These are phyloP conservation scores for Venturia carpophila DNA, from an alignment of 2,329 filamentous ascomycete genomes.

Conservation along the genomic window DNA sequence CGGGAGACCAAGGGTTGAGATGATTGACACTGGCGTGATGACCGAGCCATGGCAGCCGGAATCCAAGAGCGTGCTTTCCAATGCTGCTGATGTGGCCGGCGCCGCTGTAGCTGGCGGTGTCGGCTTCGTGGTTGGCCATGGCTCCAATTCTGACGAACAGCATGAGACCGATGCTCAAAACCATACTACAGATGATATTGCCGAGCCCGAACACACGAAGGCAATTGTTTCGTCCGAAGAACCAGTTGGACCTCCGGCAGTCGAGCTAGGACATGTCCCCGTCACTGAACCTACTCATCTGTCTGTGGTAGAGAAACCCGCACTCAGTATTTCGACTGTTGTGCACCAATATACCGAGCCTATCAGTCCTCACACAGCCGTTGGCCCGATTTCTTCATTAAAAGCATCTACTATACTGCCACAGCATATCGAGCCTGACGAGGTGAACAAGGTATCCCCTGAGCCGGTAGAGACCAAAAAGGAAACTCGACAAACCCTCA, in stretches of 20 bases:
- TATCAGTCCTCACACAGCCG: conserved; percentile 17
- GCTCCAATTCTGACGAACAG: conserved; percentile 21
- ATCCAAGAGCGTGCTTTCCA: conserved; percentile 21
- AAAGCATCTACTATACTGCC: conserved; percentile 8
- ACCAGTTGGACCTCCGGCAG: not conserved
- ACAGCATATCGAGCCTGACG: conserved; percentile 35
- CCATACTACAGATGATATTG: not conserved
- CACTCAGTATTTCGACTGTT: conserved; percentile 27
- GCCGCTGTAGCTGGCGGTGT: conserved; percentile 21
- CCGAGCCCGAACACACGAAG: not conserved
- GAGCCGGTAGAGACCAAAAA: conserved; percentile 34
- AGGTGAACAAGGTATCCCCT: conserved; percentile 21
- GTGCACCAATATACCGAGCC: conserved; percentile 20
- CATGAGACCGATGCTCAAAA: not conserved
- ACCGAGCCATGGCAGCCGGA: conserved; percentile 23
- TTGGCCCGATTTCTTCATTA: conserved; percentile 22
- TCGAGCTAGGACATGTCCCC: conserved; percentile 18
- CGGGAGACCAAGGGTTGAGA: conserved; percentile 18
- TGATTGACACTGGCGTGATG: conserved; percentile 19
- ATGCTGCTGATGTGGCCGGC: conserved; percentile 35
- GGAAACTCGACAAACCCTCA: conserved; percentile 7
- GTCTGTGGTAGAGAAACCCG: conserved; percentile 23
- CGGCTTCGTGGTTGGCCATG: conserved; percentile 22
- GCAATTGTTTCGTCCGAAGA: not conserved
- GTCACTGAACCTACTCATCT: conserved; percentile 25